Percentiles rank a stretch among this genome's conserved stretches.
Conservation (phyloP, 1,284 basidiomycete genomes). For the Pascua sp. region DNA sequence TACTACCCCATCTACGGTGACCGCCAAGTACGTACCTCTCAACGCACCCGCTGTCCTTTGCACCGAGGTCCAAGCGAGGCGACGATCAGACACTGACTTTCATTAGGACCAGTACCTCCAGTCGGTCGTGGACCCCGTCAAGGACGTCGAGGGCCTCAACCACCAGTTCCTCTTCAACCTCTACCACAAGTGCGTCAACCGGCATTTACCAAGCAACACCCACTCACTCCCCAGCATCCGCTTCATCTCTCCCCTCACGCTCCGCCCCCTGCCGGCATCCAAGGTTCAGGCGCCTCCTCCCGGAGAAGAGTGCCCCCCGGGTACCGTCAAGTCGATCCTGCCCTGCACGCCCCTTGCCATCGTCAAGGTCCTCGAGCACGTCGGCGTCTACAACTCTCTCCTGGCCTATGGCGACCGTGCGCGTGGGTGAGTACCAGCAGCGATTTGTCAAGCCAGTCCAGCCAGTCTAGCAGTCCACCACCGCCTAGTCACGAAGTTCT, state of each 20-base stretch:
- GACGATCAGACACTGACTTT: constrained; percentile 24
- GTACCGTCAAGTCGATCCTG: constrained; percentile 62
- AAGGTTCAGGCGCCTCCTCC: constrained; percentile 37
- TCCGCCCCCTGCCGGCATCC: constrained; percentile 44
- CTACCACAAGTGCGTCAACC: constrained; percentile 76
- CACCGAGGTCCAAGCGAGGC: background rate
- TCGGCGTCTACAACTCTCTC: constrained; percentile 88
- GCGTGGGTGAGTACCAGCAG: constrained; percentile 48
- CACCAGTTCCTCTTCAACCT: constrained; percentile 95
- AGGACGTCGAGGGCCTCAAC: constrained; percentile 95
- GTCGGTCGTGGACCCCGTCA: constrained; percentile 71
- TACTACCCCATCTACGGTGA: constrained; percentile 90
- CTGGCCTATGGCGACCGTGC: constrained; percentile 91
- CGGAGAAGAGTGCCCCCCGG: constrained; percentile 58
- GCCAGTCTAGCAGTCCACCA: too few relatives aligned
- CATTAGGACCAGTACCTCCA: constrained; percentile 91
- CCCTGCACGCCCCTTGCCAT: constrained; percentile 96
- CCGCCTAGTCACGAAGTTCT: too few relatives aligned
- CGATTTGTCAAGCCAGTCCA: too few relatives aligned
- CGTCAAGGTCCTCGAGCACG: constrained; percentile 87
- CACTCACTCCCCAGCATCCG: constrained; percentile 59
- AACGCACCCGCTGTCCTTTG: too few relatives aligned
- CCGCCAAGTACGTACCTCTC: constrained; percentile 57
- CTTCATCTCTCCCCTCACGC: constrained; percentile 52
- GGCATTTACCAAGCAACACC: background rate